phyloP scores from a whole-genome alignment of 2,329 filamentous ascomycete species.

The Fusarium scirpi region DNA sequence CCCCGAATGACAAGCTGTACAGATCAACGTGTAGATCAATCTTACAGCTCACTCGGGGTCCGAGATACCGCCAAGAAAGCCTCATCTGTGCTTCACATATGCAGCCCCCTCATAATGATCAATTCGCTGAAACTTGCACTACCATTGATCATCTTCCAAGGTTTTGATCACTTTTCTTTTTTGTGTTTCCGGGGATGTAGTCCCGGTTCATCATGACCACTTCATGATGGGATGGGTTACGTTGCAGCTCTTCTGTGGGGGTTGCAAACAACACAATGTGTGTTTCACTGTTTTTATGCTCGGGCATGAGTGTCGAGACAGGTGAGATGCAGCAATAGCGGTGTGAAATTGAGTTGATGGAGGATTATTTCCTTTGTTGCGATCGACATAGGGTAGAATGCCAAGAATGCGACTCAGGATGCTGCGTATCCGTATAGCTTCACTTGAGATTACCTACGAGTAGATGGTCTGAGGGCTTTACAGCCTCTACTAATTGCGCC shows the following conservation, averaged over 20 bases:
- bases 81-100: conserved; percentile 5
- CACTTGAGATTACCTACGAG: conserved; percentile 24
- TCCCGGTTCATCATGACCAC: background rate
- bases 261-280: conserved; percentile 1
- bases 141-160: background rate
- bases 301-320: background rate
- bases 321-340: background rate
- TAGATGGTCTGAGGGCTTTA: background rate
- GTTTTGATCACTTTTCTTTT: conserved; percentile 1
- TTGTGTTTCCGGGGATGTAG: background rate
- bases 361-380: background rate
- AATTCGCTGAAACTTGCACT: background rate
- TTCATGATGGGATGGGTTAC: background rate
- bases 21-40: conserved; percentile 44
- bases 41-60: conserved; percentile 25
- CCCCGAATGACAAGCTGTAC: conserved; percentile 12
- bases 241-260: background rate
- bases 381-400: conserved; percentile 15
- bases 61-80: conserved; percentile 31
- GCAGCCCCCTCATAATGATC: background rate
- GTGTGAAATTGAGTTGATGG: background rate
- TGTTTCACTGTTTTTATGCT: conserved; percentile 7
- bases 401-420: background rate
- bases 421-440: background rate
- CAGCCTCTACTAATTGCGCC: too few relatives aligned